These are phyloP conservation scores for Pezicula carpinea DNA, from an alignment of 2,329 filamentous ascomycete genomes.

Conservation along the genomic window DNA sequence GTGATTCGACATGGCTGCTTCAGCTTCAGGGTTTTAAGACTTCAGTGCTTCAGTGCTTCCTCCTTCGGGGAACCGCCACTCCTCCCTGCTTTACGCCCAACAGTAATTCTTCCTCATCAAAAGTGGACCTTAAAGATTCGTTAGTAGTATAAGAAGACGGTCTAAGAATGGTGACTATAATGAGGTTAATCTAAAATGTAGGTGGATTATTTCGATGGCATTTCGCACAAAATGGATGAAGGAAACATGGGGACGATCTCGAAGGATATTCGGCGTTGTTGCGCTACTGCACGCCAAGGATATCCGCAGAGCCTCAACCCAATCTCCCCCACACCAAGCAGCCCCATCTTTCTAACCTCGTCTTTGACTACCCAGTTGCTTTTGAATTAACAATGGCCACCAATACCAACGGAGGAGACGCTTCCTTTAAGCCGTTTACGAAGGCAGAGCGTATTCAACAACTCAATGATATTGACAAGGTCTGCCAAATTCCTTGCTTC, in stretches of 20 bases:
- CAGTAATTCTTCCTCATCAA: constrained; percentile 4
- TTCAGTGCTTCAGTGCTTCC: too few species aligned
- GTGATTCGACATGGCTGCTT: constrained; percentile 32
- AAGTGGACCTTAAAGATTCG: neutral
- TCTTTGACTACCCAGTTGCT: neutral
- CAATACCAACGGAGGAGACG: constrained; percentile 5
- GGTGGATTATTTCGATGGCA: neutral
- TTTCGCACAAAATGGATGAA: neutral
- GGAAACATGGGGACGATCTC: neutral
- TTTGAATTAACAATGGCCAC: constrained; percentile 1
- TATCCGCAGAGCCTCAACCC: constrained; percentile 26
- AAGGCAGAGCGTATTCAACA: constrained; percentile 76
- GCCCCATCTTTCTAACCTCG: neutral
- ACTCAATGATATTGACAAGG: constrained; percentile 72
- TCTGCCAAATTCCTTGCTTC: constrained; percentile 25
- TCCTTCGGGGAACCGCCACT: neutral
- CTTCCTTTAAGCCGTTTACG: constrained; percentile 46
- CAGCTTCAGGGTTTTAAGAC: too few species aligned
- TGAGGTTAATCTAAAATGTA: neutral
- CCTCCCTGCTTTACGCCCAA: constrained; percentile 2
- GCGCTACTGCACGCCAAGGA: constrained; percentile 17
- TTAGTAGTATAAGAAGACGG: neutral
- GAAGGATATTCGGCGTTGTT: neutral
- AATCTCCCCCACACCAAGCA: neutral
- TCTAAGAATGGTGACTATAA: neutral